Evolutionary conservation across 164 flowering plant genomes (phyloP).

Genomic region (Magnolia sinica): DNA sequence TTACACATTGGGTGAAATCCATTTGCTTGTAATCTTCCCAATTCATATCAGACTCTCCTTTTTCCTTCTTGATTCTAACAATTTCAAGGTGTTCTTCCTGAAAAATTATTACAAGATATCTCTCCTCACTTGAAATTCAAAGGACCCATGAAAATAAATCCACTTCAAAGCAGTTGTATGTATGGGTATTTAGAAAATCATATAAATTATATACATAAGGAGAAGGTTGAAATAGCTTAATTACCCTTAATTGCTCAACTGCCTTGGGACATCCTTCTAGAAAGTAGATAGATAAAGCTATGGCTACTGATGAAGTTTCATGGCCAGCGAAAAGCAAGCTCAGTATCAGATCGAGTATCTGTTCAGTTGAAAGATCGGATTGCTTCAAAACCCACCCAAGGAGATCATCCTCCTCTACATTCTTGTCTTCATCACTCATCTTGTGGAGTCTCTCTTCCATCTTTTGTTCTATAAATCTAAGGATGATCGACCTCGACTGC

Average conservation of each 20-base stretch:
- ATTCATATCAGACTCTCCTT: conserved; percentile 47
- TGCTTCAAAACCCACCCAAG: conserved; percentile 86
- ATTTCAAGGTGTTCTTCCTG: conserved; percentile 83
- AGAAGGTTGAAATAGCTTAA: background rate
- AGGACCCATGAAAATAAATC: background rate
- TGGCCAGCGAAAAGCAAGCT: conserved; percentile 96
- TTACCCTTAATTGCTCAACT: conserved; percentile 63
- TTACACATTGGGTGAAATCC: conserved; percentile 94
- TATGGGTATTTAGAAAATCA: background rate
- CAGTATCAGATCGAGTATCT: conserved; percentile 76
- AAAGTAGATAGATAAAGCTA: conserved; percentile 83
- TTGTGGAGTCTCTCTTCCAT: conserved; percentile 61
- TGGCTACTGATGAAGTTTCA: conserved; percentile 88
- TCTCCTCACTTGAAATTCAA: background rate
- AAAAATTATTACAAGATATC: background rate
- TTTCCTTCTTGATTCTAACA: conserved; percentile 40
- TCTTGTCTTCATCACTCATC: conserved; percentile 27
- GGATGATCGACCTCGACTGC: conserved; percentile 76
- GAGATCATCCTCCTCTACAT: conserved; percentile 67
- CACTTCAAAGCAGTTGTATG: background rate
- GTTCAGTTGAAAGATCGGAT: conserved; percentile 81
- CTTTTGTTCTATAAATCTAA: conserved; percentile 61
- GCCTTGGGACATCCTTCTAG: conserved; percentile 61
- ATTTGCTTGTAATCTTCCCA: conserved; percentile 96
- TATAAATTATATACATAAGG: background rate